Evolutionary conservation across 768 basidiomycete genomes (phyloP).

Genomic region (Candolleomyces aberdarensis): DNA sequence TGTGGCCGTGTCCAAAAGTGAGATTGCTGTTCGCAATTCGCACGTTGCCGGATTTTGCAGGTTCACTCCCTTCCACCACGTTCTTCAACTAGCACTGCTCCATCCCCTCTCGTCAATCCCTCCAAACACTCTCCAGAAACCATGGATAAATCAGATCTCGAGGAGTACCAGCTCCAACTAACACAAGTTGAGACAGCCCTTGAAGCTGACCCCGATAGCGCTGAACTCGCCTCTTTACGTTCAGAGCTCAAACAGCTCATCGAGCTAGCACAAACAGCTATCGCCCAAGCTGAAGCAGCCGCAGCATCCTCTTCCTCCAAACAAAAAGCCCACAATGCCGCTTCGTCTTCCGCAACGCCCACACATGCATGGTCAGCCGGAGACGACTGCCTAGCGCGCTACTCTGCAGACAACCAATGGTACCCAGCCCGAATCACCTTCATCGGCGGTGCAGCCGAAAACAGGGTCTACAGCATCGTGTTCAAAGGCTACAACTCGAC

Average conservation of each 20-base stretch:
- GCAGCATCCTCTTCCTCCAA: conserved; percentile 47
- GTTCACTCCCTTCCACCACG: background rate
- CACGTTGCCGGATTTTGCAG: conserved; percentile 7
- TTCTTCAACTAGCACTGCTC: conserved; percentile 1
- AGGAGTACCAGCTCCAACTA: conserved; percentile 87
- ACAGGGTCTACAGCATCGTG: conserved; percentile 83
- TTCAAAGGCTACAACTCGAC: conserved; percentile 93
- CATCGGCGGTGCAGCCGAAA: conserved; percentile 77
- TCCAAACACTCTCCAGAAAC: conserved; percentile 2
- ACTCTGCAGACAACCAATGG: conserved; percentile 79
- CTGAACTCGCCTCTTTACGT: conserved; percentile 68
- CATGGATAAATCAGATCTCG: conserved; percentile 74
- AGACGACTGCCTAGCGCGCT: conserved; percentile 83
- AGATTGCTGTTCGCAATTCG: conserved; percentile 1
- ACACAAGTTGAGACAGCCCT: conserved; percentile 86
- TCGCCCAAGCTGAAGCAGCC: conserved; percentile 65
- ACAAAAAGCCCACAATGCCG: conserved; percentile 54
- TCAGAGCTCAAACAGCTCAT: conserved; percentile 84
- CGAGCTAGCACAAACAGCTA: conserved; percentile 67
- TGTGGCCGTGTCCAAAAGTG: background rate
- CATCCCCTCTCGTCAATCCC: conserved; percentile 1
- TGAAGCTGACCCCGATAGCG: conserved; percentile 68
- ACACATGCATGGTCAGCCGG: conserved; percentile 70
- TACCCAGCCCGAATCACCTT: conserved; percentile 88
- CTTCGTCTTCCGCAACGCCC: conserved; percentile 39